Evolutionary conservation across 2,329 filamentous ascomycete species (phyloP).

Genomic region (Thielaviopsis musarum): DNA sequence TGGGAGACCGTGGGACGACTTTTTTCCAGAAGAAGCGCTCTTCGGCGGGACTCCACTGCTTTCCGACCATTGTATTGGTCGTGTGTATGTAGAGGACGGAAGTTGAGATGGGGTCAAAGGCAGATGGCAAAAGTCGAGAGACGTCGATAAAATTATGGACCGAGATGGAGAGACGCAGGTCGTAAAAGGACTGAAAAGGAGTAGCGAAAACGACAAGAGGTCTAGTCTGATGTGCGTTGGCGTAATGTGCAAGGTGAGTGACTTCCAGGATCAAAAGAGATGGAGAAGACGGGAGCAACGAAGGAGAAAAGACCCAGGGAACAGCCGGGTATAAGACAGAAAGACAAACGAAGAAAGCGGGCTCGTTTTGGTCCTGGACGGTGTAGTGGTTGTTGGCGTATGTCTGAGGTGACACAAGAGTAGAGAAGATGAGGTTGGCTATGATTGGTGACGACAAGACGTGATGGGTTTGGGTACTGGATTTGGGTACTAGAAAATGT

Average conservation of each 20-base stretch:
- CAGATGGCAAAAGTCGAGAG: no score
- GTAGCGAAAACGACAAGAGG: neutral
- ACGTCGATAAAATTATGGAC: no score
- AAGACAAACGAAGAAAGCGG: neutral
- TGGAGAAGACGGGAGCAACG: neutral
- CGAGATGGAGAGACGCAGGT: neutral
- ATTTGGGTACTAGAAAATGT: no score
- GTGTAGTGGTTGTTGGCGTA: neutral
- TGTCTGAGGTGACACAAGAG: neutral
- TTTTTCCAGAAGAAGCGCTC: conserved; percentile 32
- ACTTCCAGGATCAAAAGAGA: neutral
- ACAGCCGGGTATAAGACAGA: neutral
- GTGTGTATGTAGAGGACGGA: no score
- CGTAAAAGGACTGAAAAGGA: neutral
- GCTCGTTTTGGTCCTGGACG: neutral
- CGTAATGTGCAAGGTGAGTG: neutral
- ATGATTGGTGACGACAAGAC: neutral
- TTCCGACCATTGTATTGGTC: conserved; percentile 28
- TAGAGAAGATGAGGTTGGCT: neutral
- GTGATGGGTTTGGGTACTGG: neutral
- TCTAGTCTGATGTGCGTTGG: neutral
- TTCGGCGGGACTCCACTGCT: conserved; percentile 30
- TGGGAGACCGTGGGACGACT: conserved; percentile 23
- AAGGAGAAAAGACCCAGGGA: neutral
- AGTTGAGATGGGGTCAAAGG: no score